phyloP scores from a whole-genome alignment of 169 alveolate genomes.

The Plasmodium gaboni region DNA sequence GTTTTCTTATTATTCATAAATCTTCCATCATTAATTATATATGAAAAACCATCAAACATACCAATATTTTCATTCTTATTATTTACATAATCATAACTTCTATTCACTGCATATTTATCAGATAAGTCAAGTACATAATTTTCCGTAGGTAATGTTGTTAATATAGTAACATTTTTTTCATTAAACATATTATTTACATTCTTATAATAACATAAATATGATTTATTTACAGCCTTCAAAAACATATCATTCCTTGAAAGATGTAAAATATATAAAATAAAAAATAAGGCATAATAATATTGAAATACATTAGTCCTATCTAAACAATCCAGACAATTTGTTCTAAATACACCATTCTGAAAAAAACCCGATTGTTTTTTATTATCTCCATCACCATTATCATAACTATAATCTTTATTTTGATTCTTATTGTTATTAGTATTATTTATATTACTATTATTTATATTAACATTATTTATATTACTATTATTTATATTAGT shows the following conservation, averaged over 20 bases:
- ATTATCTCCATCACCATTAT: background rate
- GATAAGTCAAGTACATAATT: constrained; percentile 44
- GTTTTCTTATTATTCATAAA: background rate
- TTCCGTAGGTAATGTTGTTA: constrained; percentile 57
- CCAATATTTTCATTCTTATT: constrained; percentile 7
- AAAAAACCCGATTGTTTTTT: constrained; percentile 1
- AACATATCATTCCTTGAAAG: constrained; percentile 52
- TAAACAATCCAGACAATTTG: constrained; percentile 98
- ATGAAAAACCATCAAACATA: constrained; percentile 17
- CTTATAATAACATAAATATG: constrained; percentile 38
- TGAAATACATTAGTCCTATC: constrained; percentile 98
- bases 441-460: background rate
- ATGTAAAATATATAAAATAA: constrained; percentile 46
- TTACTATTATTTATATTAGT: background rate
- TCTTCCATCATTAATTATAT: background rate
- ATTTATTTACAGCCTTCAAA: constrained; percentile 49
- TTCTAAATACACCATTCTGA: constrained; percentile 95
- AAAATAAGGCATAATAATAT: constrained; percentile 83
- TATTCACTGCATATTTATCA: constrained; percentile 16
- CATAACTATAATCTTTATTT: background rate
- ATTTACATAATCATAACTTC: constrained; percentile 19
- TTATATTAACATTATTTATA: background rate
- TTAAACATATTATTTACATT: constrained; percentile 54
- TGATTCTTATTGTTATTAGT: background rate
- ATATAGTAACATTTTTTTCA: constrained; percentile 20